Evolutionary conservation across 2,329 filamentous ascomycete species (phyloP).

Genomic region (Sclerotinia subarctica): DNA sequence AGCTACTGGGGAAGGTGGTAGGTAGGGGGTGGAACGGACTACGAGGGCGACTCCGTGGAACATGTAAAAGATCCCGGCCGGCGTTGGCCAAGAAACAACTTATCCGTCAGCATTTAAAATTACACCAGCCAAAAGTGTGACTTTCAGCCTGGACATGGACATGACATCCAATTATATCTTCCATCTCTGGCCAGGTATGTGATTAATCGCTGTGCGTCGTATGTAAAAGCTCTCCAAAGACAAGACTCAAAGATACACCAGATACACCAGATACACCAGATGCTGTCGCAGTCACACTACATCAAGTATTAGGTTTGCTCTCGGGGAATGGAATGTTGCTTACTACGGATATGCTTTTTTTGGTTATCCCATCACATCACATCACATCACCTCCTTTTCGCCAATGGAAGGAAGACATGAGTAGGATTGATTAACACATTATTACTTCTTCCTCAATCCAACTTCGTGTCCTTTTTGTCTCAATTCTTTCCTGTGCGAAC

Average conservation of each 20-base stretch:
- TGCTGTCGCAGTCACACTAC: not conserved
- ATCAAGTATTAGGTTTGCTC: no score
- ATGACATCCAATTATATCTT: not conserved
- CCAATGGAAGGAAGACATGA: conserved; percentile 2
- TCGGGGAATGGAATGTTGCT: conserved; percentile 2
- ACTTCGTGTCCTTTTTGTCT: not conserved
- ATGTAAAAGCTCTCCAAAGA: no score
- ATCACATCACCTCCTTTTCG: not conserved
- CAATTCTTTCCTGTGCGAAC: not conserved
- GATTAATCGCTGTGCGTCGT: not conserved
- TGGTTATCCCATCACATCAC: not conserved
- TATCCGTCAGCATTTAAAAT: not conserved
- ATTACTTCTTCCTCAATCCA: not conserved
- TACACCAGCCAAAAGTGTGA: not conserved
- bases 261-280: not conserved
- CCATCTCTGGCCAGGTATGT: not conserved
- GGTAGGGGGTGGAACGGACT: not conserved
- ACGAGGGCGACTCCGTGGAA: not conserved
- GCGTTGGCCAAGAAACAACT: not conserved
- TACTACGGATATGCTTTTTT: not conserved
- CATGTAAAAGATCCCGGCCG: not conserved
- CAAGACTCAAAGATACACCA: not conserved
- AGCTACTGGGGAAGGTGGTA: no score
- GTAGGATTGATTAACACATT: not conserved
- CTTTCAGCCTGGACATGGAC: not conserved